phyloP scores from a whole-genome alignment of 2,329 filamentous ascomycete genomes.

The Neofusicoccum cordaticola region DNA sequence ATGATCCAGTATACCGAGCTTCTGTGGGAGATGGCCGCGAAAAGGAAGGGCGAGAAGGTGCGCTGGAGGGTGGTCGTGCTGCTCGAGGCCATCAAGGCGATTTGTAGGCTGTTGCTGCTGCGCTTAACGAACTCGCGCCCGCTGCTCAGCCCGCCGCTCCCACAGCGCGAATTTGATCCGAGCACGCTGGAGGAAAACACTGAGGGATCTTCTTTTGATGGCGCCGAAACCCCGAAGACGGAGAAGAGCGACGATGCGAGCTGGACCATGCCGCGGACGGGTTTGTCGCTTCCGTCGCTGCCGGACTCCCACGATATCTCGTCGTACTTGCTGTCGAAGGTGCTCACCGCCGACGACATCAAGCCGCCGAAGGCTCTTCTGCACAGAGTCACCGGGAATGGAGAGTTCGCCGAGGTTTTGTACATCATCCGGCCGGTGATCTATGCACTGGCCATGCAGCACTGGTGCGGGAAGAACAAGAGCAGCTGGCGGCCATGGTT shows the following conservation, averaged over 20 bases:
- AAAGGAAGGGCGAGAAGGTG: slow-evolving; percentile 74
- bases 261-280: slow-evolving; percentile 95
- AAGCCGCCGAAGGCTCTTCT: slow-evolving; percentile 84
- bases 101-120: slow-evolving; percentile 77
- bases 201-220: slow-evolving; percentile 37
- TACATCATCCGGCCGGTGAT: slow-evolving; percentile 86
- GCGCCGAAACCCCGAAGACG: slow-evolving; percentile 46
- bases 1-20: slow-evolving; percentile 94
- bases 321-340: slow-evolving; percentile 81
- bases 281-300: slow-evolving; percentile 77
- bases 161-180: slow-evolving; percentile 78
- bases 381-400: slow-evolving; percentile 70
- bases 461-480: slow-evolving; percentile 62
- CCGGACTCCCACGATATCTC: slow-evolving; percentile 81
- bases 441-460: slow-evolving; percentile 80
- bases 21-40: slow-evolving; percentile 95
- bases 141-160: slow-evolving; percentile 77
- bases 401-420: slow-evolving; percentile 82
- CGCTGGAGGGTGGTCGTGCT: slow-evolving; percentile 86
- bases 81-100: slow-evolving; percentile 80
- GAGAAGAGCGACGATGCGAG: slow-evolving; percentile 42
- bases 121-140: slow-evolving; percentile 80
- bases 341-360: slow-evolving; percentile 93
- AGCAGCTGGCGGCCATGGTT: slow-evolving; percentile 91
- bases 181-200: slow-evolving; percentile 53